Base-by-base conservation (phyloP, 2,329 filamentous ascomycete genomes). In the Scorias spongiosa region DNA sequence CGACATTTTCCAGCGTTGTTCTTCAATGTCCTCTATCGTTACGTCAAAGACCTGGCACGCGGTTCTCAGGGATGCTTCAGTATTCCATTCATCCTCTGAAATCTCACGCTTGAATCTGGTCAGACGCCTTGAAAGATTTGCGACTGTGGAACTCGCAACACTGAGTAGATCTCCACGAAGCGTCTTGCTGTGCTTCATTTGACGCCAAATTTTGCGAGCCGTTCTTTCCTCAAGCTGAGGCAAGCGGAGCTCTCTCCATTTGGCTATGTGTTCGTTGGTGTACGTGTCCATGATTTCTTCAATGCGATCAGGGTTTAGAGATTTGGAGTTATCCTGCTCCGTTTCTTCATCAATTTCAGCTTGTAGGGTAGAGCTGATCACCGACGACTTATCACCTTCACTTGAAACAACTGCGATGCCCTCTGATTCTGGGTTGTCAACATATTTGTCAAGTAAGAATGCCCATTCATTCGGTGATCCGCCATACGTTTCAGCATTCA, bases 181-280 rank as follows among this genome's bases (percentile, higher is more conserved):
- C 59, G 29, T 49, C 1, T 63, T 62, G 37, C 60, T 57, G 9
- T 63, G 66, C 42, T 68, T 74, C 28, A 75, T 75, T 34, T 68
- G 61, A 18, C 59, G 56, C 85, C 84, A 93, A 2, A 81, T 51
- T 2, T 56, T 60, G 54, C 75, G 71, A 0, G 81, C 81, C 45
- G 70, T 76, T 3, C 70, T 77, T 5, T 57, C 58, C 44, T 76
- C 63, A 11, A 75, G 64, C 42, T 66, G 73, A 0, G 76, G 72
- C 6, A 75, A 65, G 49, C 77, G 78, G 1, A 63, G 65, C n/a
- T 66, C 57, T n/a, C 62, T 60, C 82, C 83, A 89, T 4, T 61
- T 57, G 2, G 63, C 55, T 41, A 69, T 66, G 46, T 76, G 68
- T 1, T 66, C 59, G 6, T 64, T 54, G 10, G 84, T 69, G 20